Evolutionary conservation across 495 filamentous ascomycete species (phyloP).

Genomic region (Penicillium verhagenii): DNA sequence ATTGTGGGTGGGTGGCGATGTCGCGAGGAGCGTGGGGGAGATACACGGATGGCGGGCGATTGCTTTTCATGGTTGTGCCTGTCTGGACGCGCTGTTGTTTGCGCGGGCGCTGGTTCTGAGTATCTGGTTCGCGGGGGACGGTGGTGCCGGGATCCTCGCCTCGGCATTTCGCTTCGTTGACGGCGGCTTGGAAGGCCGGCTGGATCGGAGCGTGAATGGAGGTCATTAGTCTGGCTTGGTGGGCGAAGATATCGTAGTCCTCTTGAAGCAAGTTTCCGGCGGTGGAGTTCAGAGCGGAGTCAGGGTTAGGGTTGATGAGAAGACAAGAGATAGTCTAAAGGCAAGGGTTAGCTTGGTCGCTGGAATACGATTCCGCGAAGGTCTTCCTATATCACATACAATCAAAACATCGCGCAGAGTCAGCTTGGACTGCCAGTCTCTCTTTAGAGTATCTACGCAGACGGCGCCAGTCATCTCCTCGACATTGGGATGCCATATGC

Average conservation of each 20-base stretch:
- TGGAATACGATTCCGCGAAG: neutral
- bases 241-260: slow-evolving; percentile 59
- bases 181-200: slow-evolving; percentile 37
- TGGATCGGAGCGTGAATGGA: slow-evolving; percentile 63
- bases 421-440: slow-evolving; percentile 62
- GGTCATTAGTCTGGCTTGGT: slow-evolving; percentile 65
- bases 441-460: slow-evolving; percentile 71
- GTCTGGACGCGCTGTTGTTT: slow-evolving; percentile 27
- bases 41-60: slow-evolving; percentile 7
- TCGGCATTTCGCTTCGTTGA: slow-evolving; percentile 55
- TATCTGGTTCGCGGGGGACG: slow-evolving; percentile 13
- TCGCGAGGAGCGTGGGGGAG: slow-evolving; percentile 3
- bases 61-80: slow-evolving; percentile 22
- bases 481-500: slow-evolving; percentile 73
- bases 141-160: slow-evolving; percentile 53
- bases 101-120: slow-evolving; percentile 16
- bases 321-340: slow-evolving; percentile 64
- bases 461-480: slow-evolving; percentile 64
- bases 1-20: slow-evolving; percentile 1
- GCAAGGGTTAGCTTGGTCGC: neutral
- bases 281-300: slow-evolving; percentile 65
- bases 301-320: slow-evolving; percentile 71
- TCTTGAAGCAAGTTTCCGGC: slow-evolving; percentile 63
- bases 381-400: slow-evolving; percentile 26
- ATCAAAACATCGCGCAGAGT: slow-evolving; percentile 64